phyloP scores from a whole-genome alignment of 2,329 filamentous ascomycete species.

The Trichophyton schoenleinii region DNA sequence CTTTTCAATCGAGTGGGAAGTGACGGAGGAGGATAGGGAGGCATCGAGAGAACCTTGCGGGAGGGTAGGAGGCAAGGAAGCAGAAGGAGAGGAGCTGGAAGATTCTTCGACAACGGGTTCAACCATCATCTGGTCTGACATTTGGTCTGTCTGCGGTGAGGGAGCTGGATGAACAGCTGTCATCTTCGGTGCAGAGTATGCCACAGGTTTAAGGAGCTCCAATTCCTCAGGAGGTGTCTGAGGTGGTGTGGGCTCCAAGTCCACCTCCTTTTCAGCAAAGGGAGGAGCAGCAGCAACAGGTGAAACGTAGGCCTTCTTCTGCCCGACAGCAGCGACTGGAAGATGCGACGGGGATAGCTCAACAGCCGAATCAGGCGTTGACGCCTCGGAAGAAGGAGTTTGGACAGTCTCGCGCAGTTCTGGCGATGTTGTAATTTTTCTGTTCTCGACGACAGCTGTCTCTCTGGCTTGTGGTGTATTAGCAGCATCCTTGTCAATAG shows the following conservation, averaged over 20 bases:
- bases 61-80: not conserved
- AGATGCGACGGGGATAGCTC: not conserved
- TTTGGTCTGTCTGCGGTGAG: not conserved
- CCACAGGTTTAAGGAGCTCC: not conserved
- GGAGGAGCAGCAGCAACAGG: too few species aligned
- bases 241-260: not conserved
- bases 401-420: not conserved
- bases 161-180: not conserved
- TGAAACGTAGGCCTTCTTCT: not conserved
- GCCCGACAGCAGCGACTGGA: not conserved
- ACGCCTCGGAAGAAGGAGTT: not conserved
- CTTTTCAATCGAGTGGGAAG: not conserved
- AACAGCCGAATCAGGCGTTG: slow-evolving; percentile 9
- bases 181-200: slow-evolving; percentile 1
- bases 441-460: not conserved
- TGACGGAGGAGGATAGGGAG: not conserved
- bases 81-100: not conserved
- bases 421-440: not conserved
- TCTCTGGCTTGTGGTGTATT: not conserved
- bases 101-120: not conserved
- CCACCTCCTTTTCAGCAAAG: not conserved
- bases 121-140: not conserved
- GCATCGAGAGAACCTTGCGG: not conserved
- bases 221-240: slow-evolving; percentile 1
- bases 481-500: slow-evolving; percentile 2